These are phyloP conservation scores for Tulasnella sp. DNA, from an alignment of 768 basidiomycete genomes.

Conservation along the genomic window DNA sequence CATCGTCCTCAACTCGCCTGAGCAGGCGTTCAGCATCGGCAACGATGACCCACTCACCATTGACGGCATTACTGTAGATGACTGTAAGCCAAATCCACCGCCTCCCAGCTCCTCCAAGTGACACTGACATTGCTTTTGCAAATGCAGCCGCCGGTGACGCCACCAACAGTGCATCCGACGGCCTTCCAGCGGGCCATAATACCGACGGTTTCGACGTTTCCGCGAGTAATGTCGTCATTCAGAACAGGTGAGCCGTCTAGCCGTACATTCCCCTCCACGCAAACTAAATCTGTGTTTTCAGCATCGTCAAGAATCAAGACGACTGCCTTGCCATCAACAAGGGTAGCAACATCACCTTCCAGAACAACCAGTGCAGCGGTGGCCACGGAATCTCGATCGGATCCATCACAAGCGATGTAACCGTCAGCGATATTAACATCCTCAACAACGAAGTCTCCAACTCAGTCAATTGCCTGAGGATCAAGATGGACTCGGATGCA, in stretches of 20 bases:
- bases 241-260: constrained; percentile 14
- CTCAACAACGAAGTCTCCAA: constrained; percentile 42
- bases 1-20: constrained; percentile 33
- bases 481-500: constrained; percentile 30
- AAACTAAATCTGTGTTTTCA: constrained; percentile 2
- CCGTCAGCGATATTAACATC: constrained; percentile 40
- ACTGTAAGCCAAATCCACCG: constrained; percentile 33
- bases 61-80: constrained; percentile 39
- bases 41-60: constrained; percentile 31
- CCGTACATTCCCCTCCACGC: background rate
- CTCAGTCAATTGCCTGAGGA: constrained; percentile 38
- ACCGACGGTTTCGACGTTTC: constrained; percentile 25
- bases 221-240: constrained; percentile 16
- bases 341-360: constrained; percentile 30
- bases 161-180: constrained; percentile 41
- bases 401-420: constrained; percentile 38
- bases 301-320: constrained; percentile 30
- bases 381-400: constrained; percentile 62
- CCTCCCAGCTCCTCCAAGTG: background rate
- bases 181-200: constrained; percentile 31
- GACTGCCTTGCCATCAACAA: constrained; percentile 49
- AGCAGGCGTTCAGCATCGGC: constrained; percentile 25
- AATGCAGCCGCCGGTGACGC: constrained; percentile 39
- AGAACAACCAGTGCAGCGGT: constrained; percentile 40
- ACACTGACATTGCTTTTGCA: background rate